Evolutionary conservation across 306 rosid genomes (phyloP).

Genomic region (Glycine latifolia): DNA sequence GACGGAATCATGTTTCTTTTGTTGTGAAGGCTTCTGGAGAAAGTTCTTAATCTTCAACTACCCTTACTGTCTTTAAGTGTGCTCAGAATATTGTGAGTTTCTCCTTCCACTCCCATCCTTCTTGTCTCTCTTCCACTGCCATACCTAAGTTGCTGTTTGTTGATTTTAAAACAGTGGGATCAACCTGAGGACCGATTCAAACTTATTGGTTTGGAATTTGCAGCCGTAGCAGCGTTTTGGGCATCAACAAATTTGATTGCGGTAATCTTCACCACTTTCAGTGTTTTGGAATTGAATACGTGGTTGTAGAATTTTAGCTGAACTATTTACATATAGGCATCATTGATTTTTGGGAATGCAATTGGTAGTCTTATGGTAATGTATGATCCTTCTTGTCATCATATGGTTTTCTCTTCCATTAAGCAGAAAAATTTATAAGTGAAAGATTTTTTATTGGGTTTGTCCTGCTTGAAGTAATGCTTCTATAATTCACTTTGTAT

Average conservation of each 20-base stretch:
- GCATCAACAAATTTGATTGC: constrained; percentile 67
- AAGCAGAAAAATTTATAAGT: too few species aligned
- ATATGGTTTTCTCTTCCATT: too few species aligned
- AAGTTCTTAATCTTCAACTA: constrained; percentile 76
- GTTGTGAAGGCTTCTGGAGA: constrained; percentile 76
- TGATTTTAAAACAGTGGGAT: constrained; percentile 70
- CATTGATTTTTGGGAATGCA: too few species aligned
- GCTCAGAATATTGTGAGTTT: constrained; percentile 78
- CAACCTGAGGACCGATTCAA: constrained; percentile 74
- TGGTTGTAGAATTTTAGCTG: not conserved
- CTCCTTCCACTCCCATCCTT: not conserved
- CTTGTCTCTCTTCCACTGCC: constrained; percentile 13
- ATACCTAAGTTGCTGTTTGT: constrained; percentile 31
- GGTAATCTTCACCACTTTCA: constrained; percentile 52
- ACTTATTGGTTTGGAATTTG: constrained; percentile 80
- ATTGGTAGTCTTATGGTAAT: too few species aligned
- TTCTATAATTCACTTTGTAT: too few species aligned
- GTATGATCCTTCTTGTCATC: too few species aligned
- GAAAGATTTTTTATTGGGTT: too few species aligned
- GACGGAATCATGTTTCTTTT: constrained; percentile 46
- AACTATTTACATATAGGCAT: not conserved
- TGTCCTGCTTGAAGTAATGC: too few species aligned
- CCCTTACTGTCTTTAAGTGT: constrained; percentile 70
- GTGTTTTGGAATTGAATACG: constrained; percentile 4
- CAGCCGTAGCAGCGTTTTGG: constrained; percentile 76